Conservation (phyloP, 139 green algal genomes). For the Picochlorum sp. region DNA sequence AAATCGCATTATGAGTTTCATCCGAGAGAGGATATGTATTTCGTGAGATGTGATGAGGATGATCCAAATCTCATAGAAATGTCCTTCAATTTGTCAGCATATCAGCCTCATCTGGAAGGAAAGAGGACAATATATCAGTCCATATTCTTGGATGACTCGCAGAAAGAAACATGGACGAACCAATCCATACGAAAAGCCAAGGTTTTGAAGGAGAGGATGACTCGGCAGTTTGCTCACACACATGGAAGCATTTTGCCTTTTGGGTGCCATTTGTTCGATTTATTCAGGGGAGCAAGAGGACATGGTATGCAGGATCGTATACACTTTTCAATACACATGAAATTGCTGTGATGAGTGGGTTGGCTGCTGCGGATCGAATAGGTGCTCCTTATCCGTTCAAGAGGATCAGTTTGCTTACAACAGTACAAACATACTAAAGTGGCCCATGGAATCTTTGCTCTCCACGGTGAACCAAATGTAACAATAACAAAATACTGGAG, state of each 20-base stretch:
- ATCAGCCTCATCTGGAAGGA: constrained; percentile 50
- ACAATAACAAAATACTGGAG: too few relatives aligned
- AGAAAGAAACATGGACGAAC: constrained; percentile 40
- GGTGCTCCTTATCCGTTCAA: constrained; percentile 56
- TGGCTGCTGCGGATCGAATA: constrained; percentile 53
- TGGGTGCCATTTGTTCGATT: constrained; percentile 52
- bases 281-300: constrained; percentile 40
- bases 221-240: constrained; percentile 67
- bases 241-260: constrained; percentile 53
- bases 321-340: constrained; percentile 64
- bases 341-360: constrained; percentile 50
- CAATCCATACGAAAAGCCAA: constrained; percentile 29
- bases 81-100: constrained; percentile 59
- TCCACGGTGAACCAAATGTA: too few relatives aligned
- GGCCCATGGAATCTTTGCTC: constrained; percentile 21
- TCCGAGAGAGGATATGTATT: constrained; percentile 59
- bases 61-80: constrained; percentile 54
- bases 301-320: constrained; percentile 45
- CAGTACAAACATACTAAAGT: constrained; percentile 29
- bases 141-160: constrained; percentile 49
- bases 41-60: constrained; percentile 50
- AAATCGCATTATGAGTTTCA: constrained; percentile 41
- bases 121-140: constrained; percentile 50
- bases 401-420: constrained; percentile 41
- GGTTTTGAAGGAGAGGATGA: constrained; percentile 41